Base-by-base conservation (phyloP, 2,329 filamentous ascomycete genomes). In the Pestalotiopsis sp. region DNA sequence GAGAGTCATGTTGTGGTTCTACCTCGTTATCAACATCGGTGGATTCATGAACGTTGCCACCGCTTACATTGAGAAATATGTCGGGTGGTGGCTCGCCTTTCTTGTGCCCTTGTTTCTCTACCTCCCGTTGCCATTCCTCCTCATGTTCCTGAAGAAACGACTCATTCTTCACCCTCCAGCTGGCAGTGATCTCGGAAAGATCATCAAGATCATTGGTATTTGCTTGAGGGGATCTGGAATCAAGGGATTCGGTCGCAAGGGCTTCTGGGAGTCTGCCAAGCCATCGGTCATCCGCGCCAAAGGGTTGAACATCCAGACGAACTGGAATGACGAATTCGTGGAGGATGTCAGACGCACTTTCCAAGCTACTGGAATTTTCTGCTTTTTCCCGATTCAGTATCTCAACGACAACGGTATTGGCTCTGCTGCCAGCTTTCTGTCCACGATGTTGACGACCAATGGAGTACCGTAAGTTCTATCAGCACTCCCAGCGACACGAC, bases 1-100 rank as follows among this genome's bases (percentile, higher is more conserved):
- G 61, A 85, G 90, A 25, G 90, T 92, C 70, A 93, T 91, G 82
- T 83, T 91, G 70, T 91, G 90, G 80, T 88, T 87, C 75, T 87
- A 88, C 72, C 78, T 86, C 38, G 78, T 87, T 73, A 86, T 87
- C 77, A 88, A 88, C 73, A 77, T 88, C 60, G 86, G 86, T 45
- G 83, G 82, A 68, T 85, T 87, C 73, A 83, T 84, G 74, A 82
- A 83, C 63, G 84, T 87, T 23, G 83, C 83, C 13, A 88, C 85
- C 36, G 81, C 84, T 0, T 87, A 87, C 73, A 80, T 84, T 2
- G 86, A 86, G 71, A 85, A 86, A 70, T 85, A 84, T 71, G 78
- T 85, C 20, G 80, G 85, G 74, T 82, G 85, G 83, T 80, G 86
- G 82, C 73, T 87, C 74, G 83, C 82, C 69, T 81, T 81, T 79